Evolutionary conservation across 2,329 filamentous ascomycete species (phyloP).

Genomic region (Trichoderma breve): DNA sequence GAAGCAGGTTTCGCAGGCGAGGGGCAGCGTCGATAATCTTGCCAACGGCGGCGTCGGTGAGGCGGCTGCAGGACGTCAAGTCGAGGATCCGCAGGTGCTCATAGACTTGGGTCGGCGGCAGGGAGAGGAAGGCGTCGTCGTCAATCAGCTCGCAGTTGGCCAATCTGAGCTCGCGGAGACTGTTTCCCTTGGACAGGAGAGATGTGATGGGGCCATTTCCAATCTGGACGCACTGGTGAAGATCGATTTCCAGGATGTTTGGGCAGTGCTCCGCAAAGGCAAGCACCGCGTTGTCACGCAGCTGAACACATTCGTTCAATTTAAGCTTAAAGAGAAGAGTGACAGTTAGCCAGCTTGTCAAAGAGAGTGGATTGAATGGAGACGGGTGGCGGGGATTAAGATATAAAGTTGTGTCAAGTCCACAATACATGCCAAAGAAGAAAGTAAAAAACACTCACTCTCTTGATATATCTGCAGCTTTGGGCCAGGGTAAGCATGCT

Average conservation of each 20-base stretch:
- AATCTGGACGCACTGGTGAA: slow-evolving; percentile 79
- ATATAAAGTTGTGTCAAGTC: neutral
- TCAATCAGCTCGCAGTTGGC: slow-evolving; percentile 82
- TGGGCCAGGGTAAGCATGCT: slow-evolving; percentile 78
- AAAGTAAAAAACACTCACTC: slow-evolving; percentile 54
- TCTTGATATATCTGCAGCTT: slow-evolving; percentile 81
- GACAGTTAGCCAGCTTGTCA: neutral
- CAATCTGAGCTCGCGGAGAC: slow-evolving; percentile 86
- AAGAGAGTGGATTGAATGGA: neutral
- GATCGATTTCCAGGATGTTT: slow-evolving; percentile 93
- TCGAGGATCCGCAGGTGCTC: slow-evolving; percentile 92
- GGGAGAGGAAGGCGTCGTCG: slow-evolving; percentile 80
- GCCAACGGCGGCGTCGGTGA: slow-evolving; percentile 84
- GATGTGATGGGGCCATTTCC: slow-evolving; percentile 81
- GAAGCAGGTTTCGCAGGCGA: slow-evolving; percentile 83
- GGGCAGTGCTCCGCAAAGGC: slow-evolving; percentile 86
- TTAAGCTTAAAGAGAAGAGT: slow-evolving; percentile 64
- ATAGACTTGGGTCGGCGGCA: slow-evolving; percentile 68
- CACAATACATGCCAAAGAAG: neutral
- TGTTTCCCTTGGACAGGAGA: slow-evolving; percentile 72
- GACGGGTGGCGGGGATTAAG: neutral
- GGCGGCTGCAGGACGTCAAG: slow-evolving; percentile 78
- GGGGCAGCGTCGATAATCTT: slow-evolving; percentile 86
- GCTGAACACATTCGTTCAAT: slow-evolving; percentile 85
- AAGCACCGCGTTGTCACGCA: slow-evolving; percentile 77